A percentile compares a stretch with the other conserved stretches of the same genome.
Evolutionary conservation across 257 asterid species (phyloP).

Genomic region (Eustoma russellianum): DNA sequence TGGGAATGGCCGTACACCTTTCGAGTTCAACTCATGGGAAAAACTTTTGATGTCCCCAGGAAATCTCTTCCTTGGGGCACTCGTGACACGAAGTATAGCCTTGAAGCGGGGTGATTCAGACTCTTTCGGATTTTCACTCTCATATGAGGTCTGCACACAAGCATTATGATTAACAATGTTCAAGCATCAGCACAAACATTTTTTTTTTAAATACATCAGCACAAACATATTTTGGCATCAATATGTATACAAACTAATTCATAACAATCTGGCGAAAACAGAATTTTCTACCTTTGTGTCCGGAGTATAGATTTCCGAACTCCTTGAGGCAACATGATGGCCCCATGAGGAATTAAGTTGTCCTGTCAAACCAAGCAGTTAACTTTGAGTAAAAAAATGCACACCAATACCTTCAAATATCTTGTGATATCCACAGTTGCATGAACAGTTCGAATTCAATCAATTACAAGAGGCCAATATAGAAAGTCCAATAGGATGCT

Average conservation of each 20-base stretch:
- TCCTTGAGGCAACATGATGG: conserved; percentile 26
- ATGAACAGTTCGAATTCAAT: too few species aligned
- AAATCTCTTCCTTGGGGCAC: conserved; percentile 96
- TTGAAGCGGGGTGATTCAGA: conserved; percentile 96
- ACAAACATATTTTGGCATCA: too few species aligned
- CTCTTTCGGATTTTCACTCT: conserved; percentile 92
- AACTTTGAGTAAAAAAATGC: background rate
- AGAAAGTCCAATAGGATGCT: background rate
- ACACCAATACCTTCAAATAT: background rate
- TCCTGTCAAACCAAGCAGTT: conserved; percentile 14
- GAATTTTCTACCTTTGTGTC: conserved; percentile 31
- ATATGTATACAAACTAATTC: too few species aligned
- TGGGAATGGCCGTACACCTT: conserved; percentile 99
- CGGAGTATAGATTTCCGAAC: conserved; percentile 27
- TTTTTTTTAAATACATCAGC: too few species aligned
- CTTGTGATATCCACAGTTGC: background rate
- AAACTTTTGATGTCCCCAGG: conserved; percentile 97
- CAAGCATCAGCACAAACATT: background rate
- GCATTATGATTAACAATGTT: background rate
- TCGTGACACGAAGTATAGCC: conserved; percentile 96
- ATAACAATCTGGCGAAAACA: too few species aligned
- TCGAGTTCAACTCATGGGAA: conserved; percentile 93
- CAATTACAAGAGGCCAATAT: background rate
- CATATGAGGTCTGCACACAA: conserved; percentile 58
- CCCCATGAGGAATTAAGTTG: conserved; percentile 27